These are phyloP conservation scores for Ceratocystis papillata DNA, from an alignment of 2,329 filamentous ascomycete genomes.

Conservation along the genomic window DNA sequence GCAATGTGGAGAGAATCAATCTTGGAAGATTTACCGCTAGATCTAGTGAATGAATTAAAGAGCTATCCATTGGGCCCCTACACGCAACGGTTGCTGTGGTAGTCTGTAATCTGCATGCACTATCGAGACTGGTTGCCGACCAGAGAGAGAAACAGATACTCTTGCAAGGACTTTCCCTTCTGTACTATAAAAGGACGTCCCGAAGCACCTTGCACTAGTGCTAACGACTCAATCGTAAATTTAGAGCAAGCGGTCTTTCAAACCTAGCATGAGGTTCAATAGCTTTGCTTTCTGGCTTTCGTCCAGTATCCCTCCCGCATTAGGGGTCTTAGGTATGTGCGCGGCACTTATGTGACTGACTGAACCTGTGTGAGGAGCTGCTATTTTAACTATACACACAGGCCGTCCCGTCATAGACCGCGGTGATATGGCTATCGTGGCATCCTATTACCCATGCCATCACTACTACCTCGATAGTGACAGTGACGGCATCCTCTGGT, in stretches of 20 bases:
- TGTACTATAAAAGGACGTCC: not conserved
- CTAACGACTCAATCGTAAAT: not conserved
- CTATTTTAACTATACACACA: not conserved
- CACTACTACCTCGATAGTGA: slow-evolving; percentile 5
- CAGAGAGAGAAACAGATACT: not conserved
- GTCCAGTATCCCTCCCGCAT: not conserved
- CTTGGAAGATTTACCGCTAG: not conserved
- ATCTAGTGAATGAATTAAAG: too few relatives aligned
- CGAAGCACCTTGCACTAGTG: not conserved
- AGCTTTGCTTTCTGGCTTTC: not conserved
- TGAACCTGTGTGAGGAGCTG: not conserved
- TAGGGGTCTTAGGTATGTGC: not conserved
- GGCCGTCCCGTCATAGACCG: not conserved
- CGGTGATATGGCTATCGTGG: not conserved
- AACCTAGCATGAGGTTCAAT: not conserved
- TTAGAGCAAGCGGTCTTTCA: not conserved
- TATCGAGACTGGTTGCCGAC: not conserved
- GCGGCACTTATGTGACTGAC: not conserved
- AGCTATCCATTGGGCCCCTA: too few relatives aligned
- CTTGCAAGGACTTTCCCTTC: not conserved
- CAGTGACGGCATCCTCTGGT: not conserved
- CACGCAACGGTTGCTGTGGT: not conserved
- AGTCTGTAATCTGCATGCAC: not conserved
- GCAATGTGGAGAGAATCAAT: not conserved
- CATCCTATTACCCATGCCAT: slow-evolving; percentile 10